Conservation (phyloP, 2,329 filamentous ascomycete genomes). For the Tolypocladium cylindrosporum region DNA sequence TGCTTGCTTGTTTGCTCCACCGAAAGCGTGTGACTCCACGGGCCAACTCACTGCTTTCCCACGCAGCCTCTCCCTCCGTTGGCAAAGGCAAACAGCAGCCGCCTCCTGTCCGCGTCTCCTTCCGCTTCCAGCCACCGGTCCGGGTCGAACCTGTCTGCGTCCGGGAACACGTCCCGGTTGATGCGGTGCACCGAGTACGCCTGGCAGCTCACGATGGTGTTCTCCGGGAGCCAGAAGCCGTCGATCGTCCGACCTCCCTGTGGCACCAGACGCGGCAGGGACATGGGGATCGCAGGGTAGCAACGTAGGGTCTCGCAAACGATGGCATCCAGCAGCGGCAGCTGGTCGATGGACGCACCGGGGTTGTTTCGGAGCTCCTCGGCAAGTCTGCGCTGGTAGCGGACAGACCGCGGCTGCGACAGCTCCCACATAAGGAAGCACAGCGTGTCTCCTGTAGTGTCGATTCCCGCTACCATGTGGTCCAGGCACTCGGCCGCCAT, state of each 20-base stretch:
- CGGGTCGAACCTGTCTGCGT: constrained; percentile 68
- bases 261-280: constrained; percentile 51
- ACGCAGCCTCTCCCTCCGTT: constrained; percentile 56
- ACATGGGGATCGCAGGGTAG: constrained; percentile 58
- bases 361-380: constrained; percentile 38
- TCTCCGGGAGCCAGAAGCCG: constrained; percentile 40
- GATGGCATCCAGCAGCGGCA: constrained; percentile 53
- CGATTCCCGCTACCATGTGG: constrained; percentile 63
- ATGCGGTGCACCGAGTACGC: constrained; percentile 50
- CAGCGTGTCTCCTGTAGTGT: constrained; percentile 59
- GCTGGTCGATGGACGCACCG: constrained; percentile 31
- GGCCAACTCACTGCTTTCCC: constrained; percentile 51
- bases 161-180: constrained; percentile 59
- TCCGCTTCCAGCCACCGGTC: constrained; percentile 71
- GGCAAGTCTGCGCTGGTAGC: constrained; percentile 41
- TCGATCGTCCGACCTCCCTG: constrained; percentile 43
- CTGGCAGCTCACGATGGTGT: constrained; percentile 50
- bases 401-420: constrained; percentile 45
- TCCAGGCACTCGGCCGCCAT: constrained; percentile 60
- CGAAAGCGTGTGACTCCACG: too few species aligned
- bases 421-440: constrained; percentile 66
- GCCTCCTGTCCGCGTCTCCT: constrained; percentile 61
- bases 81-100: constrained; percentile 56
- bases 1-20: background rate
- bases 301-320: constrained; percentile 52